These are phyloP conservation scores for Leishmania turanica DNA, from an alignment of 208 protist species.

Conservation along the genomic window DNA sequence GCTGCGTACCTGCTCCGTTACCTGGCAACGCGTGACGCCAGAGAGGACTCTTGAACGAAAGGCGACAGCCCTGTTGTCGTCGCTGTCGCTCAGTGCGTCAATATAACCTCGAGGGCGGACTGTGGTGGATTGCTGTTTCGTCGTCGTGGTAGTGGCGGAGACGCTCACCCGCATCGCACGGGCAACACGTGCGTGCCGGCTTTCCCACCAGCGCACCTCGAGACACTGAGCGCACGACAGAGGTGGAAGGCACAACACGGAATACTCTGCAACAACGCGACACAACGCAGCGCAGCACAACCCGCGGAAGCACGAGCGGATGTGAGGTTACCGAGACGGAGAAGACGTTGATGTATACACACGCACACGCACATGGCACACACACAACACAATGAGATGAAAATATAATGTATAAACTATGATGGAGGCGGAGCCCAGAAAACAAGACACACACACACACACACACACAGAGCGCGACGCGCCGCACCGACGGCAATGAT, in stretches of 20 bases:
- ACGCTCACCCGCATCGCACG: neutral
- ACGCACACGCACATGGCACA: neutral
- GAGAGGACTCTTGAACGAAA: neutral
- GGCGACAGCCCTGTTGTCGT: neutral
- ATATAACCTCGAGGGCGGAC: neutral
- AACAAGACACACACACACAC: neutral
- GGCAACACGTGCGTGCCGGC: neutral
- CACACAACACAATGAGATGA: neutral
- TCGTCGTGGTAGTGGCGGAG: neutral
- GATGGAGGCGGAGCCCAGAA: neutral
- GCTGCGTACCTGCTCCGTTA: neutral
- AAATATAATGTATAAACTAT: constrained; percentile 8
- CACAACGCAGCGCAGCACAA: neutral
- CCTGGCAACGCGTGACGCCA: neutral
- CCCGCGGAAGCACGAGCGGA: too few species aligned
- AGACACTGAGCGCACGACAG: neutral
- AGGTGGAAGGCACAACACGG: neutral
- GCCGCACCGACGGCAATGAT: neutral
- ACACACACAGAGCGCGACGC: neutral
- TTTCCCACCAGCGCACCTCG: neutral
- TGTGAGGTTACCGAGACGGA: neutral
- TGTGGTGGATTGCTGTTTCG: neutral
- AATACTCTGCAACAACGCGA: neutral
- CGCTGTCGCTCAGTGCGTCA: neutral
- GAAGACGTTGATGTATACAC: neutral